These are phyloP conservation scores for Pistacia vera DNA, from an alignment of 345 rosid genomes.

Conservation along the genomic window DNA sequence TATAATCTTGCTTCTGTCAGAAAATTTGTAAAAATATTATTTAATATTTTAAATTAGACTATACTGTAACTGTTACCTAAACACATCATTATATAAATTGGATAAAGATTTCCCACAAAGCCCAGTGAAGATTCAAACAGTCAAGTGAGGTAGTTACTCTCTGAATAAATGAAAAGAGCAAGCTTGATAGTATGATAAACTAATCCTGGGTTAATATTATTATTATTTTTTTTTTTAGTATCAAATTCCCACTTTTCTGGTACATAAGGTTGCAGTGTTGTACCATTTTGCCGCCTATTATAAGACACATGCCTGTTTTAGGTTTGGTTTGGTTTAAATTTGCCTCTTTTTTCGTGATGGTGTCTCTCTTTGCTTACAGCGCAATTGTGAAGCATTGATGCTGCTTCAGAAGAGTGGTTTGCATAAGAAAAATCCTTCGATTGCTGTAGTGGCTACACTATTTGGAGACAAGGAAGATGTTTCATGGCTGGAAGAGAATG, in stretches of 20 bases:
- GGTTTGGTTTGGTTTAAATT: not conserved
- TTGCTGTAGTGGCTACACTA: slow-evolving; percentile 77
- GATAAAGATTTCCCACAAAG: not conserved
- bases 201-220: no score
- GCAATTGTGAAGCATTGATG: slow-evolving; percentile 96
- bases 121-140: not conserved
- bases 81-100: not conserved
- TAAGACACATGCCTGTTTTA: not conserved
- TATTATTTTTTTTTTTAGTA: not conserved
- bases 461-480: slow-evolving; percentile 88
- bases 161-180: no score
- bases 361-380: slow-evolving; percentile 46
- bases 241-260: not conserved
- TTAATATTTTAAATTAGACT: not conserved
- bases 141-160: not conserved
- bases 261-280: not conserved
- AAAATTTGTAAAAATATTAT: not conserved
- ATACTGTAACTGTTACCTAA: not conserved
- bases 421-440: slow-evolving; percentile 78
- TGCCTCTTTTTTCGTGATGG: slow-evolving; percentile 5
- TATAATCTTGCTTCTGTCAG: not conserved
- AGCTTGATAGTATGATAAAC: no score
- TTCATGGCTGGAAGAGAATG: slow-evolving; percentile 64
- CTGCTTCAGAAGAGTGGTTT: slow-evolving; percentile 91
- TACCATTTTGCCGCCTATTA: not conserved